Evolutionary conservation across 2,329 filamentous ascomycete species (phyloP).

Genomic region (Fusarium siculi): DNA sequence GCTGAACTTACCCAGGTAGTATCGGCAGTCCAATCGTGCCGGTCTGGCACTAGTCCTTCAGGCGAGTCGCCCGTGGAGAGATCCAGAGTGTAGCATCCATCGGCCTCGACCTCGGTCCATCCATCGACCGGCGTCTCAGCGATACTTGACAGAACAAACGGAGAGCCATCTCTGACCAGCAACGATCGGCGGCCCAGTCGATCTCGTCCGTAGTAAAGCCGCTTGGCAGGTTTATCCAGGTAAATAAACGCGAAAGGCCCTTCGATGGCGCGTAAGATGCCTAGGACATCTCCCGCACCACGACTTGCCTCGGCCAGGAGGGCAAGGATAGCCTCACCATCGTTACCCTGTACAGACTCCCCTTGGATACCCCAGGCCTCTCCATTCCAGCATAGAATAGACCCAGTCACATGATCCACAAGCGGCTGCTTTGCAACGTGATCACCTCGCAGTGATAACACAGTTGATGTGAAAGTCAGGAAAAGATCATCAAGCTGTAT

Average conservation of each 20-base stretch:
- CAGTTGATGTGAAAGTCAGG: constrained; percentile 80
- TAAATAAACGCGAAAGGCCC: constrained; percentile 94
- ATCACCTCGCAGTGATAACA: constrained; percentile 87
- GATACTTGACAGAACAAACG: constrained; percentile 76
- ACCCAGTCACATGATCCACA: constrained; percentile 63
- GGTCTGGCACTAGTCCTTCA: constrained; percentile 24
- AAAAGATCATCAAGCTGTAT: constrained; percentile 49
- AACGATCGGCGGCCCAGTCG: constrained; percentile 88
- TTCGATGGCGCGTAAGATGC: constrained; percentile 69
- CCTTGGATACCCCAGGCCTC: constrained; percentile 85
- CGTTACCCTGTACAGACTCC: constrained; percentile 74
- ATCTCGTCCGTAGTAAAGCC: constrained; percentile 86
- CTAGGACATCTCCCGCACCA: constrained; percentile 51
- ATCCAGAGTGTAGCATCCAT: constrained; percentile 79
- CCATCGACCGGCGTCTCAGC: constrained; percentile 61
- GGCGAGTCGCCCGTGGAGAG: constrained; percentile 49
- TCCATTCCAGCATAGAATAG: constrained; percentile 94
- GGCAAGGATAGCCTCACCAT: constrained; percentile 76
- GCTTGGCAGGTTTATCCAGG: constrained; percentile 70
- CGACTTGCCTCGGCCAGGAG: constrained; percentile 61
- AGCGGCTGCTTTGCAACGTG: constrained; percentile 79
- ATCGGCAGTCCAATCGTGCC: constrained; percentile 49
- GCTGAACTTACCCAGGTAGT: constrained; percentile 57
- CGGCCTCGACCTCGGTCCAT: constrained; percentile 86
- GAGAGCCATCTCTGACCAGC: constrained; percentile 63